phyloP scores from a whole-genome alignment of 1,284 basidiomycete species.

The Sparassis latifolia region DNA sequence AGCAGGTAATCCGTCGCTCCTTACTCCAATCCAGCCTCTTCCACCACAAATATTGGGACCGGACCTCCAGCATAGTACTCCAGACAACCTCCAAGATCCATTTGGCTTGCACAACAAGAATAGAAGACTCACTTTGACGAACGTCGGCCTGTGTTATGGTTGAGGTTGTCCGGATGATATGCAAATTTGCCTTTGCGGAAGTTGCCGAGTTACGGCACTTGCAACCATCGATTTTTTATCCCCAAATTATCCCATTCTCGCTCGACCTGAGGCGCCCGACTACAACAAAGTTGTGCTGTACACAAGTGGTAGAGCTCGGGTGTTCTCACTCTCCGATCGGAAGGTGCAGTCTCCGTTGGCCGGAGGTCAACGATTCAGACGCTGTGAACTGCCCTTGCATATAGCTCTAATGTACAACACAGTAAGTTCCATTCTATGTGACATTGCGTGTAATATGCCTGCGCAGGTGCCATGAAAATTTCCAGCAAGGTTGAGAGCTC shows the following conservation, averaged over 20 bases:
- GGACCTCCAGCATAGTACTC: background rate
- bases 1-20: background rate
- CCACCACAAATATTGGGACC: background rate
- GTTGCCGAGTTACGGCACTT: slow-evolving; percentile 8
- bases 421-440: too few relatives aligned
- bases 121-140: slow-evolving; percentile 10
- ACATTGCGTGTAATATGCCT: too few relatives aligned
- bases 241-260: background rate
- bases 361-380: too few relatives aligned
- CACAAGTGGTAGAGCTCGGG: slow-evolving; percentile 10
- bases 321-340: background rate
- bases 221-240: background rate
- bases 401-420: too few relatives aligned
- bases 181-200: slow-evolving; percentile 4
- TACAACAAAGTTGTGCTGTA: background rate
- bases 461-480: too few relatives aligned
- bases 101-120: background rate
- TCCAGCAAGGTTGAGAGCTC: too few relatives aligned
- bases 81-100: background rate
- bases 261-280: background rate
- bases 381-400: too few relatives aligned
- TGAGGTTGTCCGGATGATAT: slow-evolving; percentile 3
- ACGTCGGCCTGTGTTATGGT: slow-evolving; percentile 4
- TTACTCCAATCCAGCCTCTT: slow-evolving; percentile 2
- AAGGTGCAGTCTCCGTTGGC: too few relatives aligned